Base-by-base conservation (phyloP, 371 early-diverging fungal species). In the Mortierella sp. region DNA sequence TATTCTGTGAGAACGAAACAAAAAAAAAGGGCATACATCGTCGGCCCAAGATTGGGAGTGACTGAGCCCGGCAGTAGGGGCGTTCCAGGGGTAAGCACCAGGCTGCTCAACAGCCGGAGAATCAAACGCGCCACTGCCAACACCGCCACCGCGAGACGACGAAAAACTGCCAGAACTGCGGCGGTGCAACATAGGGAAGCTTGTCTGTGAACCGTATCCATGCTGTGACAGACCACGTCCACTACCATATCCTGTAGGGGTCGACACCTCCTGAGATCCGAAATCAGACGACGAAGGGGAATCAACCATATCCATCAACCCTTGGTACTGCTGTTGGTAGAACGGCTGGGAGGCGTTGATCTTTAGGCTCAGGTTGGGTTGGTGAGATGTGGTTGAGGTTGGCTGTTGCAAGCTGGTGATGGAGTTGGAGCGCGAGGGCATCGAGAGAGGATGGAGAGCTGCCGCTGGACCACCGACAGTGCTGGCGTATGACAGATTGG, bases 31-130 rank as follows among this genome's bases (percentile, higher is more conserved):
- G 3, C 24, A 65, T 80, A 86, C 86, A 32, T 86, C 86, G 18
- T 86, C 86, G 10, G 63, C 60, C 86, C 86, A 82, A 8, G 86
- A 86, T 29, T 82, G 82, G 10, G 86, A 86, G 32, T 82, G 82
- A 8, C 54, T 38, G 14, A 86, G 41, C 12, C 73, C 32, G 3
- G 70, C 44, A 41, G 72, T 70, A 12, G 75, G 70, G 11, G 21
- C 55, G n/a, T 60, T 82, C 86, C 86, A 86, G 1, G 86, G 86
- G 60, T 86, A 86, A 3, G 82, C 14, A 0, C 65, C 51, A 27
- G 76, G 86, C 46, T 86, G 86, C 71, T 86, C 86, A 49, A 79
- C n/a, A 38, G 80, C 77, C 7, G 86, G 82, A 6, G 82, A 79
- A 60, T 86, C 86, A 72, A 78, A 86, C 3, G 73, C 65, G 5